Percentiles rank a stretch among this genome's conserved stretches.
Conservation (phyloP, 305 asterid species). For the Andrographis paniculata region DNA sequence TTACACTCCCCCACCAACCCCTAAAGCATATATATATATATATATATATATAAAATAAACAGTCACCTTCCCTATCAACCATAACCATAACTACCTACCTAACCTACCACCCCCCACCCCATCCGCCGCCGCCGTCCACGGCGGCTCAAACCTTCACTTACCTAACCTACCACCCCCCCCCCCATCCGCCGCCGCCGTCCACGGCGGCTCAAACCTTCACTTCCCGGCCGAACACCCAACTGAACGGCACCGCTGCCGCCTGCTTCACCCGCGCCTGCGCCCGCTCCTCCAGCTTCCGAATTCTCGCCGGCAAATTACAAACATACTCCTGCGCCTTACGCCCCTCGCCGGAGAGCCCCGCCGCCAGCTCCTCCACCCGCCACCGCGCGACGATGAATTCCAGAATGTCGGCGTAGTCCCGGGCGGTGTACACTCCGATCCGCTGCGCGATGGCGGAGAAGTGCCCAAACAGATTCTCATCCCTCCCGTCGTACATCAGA, state of each 20-base stretch:
- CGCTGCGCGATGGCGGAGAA: slow-evolving; percentile 68
- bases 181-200: no score
- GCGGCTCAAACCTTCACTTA: slow-evolving; percentile 41
- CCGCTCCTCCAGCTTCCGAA: slow-evolving; percentile 60
- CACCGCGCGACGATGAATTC: slow-evolving; percentile 53
- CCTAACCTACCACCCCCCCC: no score
- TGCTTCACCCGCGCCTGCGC: slow-evolving; percentile 56
- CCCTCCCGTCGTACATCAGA: slow-evolving; percentile 65
- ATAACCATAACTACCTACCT: no score
- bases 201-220: slow-evolving; percentile 46
- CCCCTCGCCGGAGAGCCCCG: slow-evolving; percentile 66
- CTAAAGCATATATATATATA: no score
- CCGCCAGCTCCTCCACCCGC: slow-evolving; percentile 59
- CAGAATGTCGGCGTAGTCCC: slow-evolving; percentile 70
- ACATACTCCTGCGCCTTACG: slow-evolving; percentile 62
- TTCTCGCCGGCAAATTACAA: slow-evolving; percentile 55
- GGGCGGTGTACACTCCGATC: slow-evolving; percentile 67
- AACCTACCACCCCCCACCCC: no score
- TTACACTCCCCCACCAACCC: no score
- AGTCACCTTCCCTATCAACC: no score
- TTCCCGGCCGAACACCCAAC: slow-evolving; percentile 63
- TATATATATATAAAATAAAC: no score
- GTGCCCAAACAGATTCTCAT: slow-evolving; percentile 60
- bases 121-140: no score
- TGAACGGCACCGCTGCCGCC: slow-evolving; percentile 42